phyloP scores from a whole-genome alignment of 768 basidiomycete species.

The Zangia roseola region DNA sequence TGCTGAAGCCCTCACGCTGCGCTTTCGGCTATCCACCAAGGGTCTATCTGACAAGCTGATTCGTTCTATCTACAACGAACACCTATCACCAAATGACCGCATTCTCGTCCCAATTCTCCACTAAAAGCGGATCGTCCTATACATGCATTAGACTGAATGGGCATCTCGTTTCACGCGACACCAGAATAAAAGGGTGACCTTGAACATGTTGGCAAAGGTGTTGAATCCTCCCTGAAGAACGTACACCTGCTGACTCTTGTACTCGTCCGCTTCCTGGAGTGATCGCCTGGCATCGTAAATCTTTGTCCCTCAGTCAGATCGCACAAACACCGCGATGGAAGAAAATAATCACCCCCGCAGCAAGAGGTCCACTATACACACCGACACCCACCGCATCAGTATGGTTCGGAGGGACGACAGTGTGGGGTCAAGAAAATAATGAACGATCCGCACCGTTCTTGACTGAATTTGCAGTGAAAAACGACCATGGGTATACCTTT shows the following conservation, averaged over 20 bases:
- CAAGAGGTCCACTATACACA: slow-evolving; percentile 64
- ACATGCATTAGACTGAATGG: slow-evolving; percentile 5
- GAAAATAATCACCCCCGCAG: slow-evolving; percentile 56
- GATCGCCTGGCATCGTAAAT: slow-evolving; percentile 66
- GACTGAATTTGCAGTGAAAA: slow-evolving; percentile 80
- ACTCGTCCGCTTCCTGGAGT: slow-evolving; percentile 39
- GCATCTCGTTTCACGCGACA: background rate
- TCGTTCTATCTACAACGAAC: slow-evolving; percentile 1
- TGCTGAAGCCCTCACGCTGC: no score
- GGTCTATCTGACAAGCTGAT: background rate
- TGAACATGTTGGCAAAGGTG: slow-evolving; percentile 68
- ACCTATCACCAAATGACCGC: slow-evolving; percentile 52
- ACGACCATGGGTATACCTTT: slow-evolving; percentile 63
- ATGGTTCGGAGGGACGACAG: background rate
- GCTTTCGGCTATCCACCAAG: no score
- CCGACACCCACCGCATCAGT: slow-evolving; percentile 7
- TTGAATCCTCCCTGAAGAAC: slow-evolving; percentile 74
- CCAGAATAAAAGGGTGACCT: slow-evolving; percentile 35
- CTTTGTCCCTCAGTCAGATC: slow-evolving; percentile 34
- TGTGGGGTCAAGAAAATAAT: background rate
- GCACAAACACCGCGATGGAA: background rate
- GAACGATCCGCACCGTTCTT: slow-evolving; percentile 58
- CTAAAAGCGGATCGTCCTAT: slow-evolving; percentile 63
- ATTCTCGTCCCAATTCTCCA: slow-evolving; percentile 71
- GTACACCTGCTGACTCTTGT: slow-evolving; percentile 54